Percentiles rank a stretch among this genome's conserved stretches.
phyloP scores from a whole-genome alignment of 768 basidiomycete genomes.

The Trametes gibbosa region DNA sequence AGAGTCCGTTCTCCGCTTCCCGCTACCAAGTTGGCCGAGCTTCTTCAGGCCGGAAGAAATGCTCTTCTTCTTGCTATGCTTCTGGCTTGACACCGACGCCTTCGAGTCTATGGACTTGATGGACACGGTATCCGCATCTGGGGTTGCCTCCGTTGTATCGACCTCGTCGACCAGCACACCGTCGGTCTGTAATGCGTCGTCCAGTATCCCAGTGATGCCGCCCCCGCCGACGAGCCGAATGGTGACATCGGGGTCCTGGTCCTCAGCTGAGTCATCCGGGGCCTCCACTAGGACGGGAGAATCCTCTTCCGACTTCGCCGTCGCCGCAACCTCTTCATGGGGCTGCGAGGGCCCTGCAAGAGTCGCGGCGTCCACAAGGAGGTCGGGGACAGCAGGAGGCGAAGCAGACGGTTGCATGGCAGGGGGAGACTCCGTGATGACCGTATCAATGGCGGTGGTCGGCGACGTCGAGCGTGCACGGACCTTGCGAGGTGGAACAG shows the following conservation, averaged over 20 bases:
- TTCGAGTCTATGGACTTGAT: slow-evolving; percentile 35
- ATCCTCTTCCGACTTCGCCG: slow-evolving; percentile 20
- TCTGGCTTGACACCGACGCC: slow-evolving; percentile 29
- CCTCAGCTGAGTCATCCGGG: slow-evolving; percentile 10
- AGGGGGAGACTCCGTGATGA: slow-evolving; percentile 10
- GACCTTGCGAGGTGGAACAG: slow-evolving; percentile 9
- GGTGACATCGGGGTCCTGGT: slow-evolving; percentile 37
- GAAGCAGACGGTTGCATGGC: not conserved
- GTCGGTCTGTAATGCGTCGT: slow-evolving; percentile 30
- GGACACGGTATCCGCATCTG: slow-evolving; percentile 30
- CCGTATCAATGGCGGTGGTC: not conserved
- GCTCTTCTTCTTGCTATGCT: slow-evolving; percentile 58
- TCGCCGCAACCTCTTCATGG: not conserved
- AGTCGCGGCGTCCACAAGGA: slow-evolving; percentile 8
- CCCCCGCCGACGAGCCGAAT: slow-evolving; percentile 61
- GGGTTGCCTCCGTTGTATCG: slow-evolving; percentile 26
- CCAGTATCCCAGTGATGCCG: slow-evolving; percentile 41
- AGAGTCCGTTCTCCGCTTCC: slow-evolving; percentile 53
- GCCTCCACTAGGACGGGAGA: slow-evolving; percentile 26
- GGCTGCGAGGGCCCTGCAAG: slow-evolving; percentile 9
- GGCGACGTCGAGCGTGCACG: slow-evolving; percentile 13
- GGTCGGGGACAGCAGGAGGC: slow-evolving; percentile 5
- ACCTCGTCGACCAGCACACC: slow-evolving; percentile 36
- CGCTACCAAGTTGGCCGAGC: slow-evolving; percentile 42
- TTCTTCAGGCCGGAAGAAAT: slow-evolving; percentile 56